A percentile compares a stretch with the other conserved stretches of the same genome.
Evolutionary conservation across 495 filamentous ascomycete species (phyloP).

Genomic region (Penicillium subrubescens): DNA sequence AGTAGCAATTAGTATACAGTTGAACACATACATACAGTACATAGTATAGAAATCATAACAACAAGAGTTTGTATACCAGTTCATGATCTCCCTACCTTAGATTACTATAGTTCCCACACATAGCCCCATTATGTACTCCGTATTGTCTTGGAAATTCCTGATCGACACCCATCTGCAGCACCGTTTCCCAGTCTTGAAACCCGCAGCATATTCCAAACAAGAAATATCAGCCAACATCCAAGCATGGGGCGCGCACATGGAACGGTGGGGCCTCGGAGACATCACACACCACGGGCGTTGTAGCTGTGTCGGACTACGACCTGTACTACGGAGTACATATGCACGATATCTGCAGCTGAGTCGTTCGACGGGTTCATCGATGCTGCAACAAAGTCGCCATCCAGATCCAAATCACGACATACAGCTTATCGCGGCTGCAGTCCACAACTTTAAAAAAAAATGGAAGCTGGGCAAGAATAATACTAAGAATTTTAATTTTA

Average conservation of each 20-base stretch:
- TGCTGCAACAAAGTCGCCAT: conserved; percentile 29
- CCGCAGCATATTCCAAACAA: background rate
- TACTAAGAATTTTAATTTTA: background rate
- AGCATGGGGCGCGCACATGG: background rate
- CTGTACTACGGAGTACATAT: background rate
- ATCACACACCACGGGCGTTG: background rate
- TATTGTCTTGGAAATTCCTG: background rate
- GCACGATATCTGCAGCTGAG: conserved; percentile 1
- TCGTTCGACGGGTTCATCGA: background rate
- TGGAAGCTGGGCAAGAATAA: background rate
- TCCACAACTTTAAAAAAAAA: conserved; percentile 17
- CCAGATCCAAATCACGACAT: conserved; percentile 45
- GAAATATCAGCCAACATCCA: background rate
- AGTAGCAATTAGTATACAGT: background rate
- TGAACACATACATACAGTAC: background rate
- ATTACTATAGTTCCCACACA: background rate
- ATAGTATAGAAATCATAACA: background rate
- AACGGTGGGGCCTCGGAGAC: background rate
- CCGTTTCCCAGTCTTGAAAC: background rate
- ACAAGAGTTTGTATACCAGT: background rate
- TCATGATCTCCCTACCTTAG: background rate
- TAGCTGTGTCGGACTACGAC: background rate
- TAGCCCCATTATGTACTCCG: background rate
- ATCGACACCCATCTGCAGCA: background rate
- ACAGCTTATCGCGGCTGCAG: conserved; percentile 28